phyloP scores from a whole-genome alignment of 495 filamentous ascomycete species.

The Penicillium soppii region DNA sequence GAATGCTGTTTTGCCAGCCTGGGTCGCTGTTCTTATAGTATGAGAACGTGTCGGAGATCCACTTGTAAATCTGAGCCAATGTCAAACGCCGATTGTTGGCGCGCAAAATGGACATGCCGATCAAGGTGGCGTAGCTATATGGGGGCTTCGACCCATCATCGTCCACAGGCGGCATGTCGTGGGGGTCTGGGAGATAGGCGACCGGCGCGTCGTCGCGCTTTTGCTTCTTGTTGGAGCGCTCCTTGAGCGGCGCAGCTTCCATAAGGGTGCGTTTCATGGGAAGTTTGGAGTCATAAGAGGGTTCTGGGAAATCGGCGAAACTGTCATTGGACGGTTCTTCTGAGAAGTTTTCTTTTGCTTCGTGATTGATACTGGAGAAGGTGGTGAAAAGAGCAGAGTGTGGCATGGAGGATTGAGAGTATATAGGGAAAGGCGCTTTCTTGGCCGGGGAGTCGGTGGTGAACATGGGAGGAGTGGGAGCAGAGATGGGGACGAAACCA shows the following conservation, averaged over 20 bases:
- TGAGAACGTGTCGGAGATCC: conserved; percentile 91
- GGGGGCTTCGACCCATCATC: conserved; percentile 89
- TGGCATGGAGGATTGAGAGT: conserved; percentile 46
- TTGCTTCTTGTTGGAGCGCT: conserved; percentile 65
- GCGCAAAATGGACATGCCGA: conserved; percentile 94
- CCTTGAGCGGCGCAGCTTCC: conserved; percentile 73
- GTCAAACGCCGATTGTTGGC: conserved; percentile 82
- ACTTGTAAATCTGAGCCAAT: conserved; percentile 97
- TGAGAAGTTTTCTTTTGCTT: conserved; percentile 65
- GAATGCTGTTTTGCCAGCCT: conserved; percentile 98
- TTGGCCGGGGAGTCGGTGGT: conserved; percentile 86
- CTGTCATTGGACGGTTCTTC: conserved; percentile 49
- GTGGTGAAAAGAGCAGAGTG: conserved; percentile 67
- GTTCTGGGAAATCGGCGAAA: conserved; percentile 53
- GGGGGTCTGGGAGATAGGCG: conserved; percentile 63
- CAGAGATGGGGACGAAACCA: conserved; percentile 65
- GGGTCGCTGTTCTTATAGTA: conserved; percentile 82
- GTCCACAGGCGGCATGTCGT: conserved; percentile 74
- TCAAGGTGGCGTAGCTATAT: conserved; percentile 92
- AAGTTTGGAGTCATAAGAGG: conserved; percentile 58
- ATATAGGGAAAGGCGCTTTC: conserved; percentile 58
- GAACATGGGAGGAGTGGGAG: conserved; percentile 61
- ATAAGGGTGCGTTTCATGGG: conserved; percentile 65
- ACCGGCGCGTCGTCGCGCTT: conserved; percentile 46
- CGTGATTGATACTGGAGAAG: conserved; percentile 49